Evolutionary conservation across 306 rosid genomes (phyloP).

Genomic region (Vigna mungo): DNA sequence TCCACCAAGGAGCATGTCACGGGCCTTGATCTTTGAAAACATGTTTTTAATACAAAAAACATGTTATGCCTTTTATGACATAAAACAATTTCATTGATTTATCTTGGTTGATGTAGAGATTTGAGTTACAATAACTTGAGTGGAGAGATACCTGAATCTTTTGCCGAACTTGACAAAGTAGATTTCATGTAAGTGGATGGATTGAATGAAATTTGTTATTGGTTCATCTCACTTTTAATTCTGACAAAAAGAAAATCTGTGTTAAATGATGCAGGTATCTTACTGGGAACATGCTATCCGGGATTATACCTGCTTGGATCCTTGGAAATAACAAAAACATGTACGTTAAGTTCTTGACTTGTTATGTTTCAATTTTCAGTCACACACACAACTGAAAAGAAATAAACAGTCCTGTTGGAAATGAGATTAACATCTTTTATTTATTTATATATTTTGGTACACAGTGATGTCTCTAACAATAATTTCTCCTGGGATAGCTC

Average conservation of each 20-base stretch:
- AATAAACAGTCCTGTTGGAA: conserved; percentile 1
- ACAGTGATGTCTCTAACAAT: conserved; percentile 86
- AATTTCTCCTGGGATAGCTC: conserved; percentile 80
- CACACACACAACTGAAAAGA: neutral
- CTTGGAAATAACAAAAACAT: conserved; percentile 57
- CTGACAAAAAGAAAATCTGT: conserved; percentile 6
- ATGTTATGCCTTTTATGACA: neutral
- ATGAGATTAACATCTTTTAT: conserved; percentile 32
- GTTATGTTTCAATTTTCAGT: conserved; percentile 25
- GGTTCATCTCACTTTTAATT: conserved; percentile 30
- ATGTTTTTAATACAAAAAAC: neutral
- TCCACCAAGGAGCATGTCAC: too few relatives aligned
- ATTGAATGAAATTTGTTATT: neutral
- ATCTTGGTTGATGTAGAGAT: conserved; percentile 62
- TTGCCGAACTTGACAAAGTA: conserved; percentile 55
- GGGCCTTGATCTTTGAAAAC: too few relatives aligned
- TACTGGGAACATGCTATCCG: conserved; percentile 74
- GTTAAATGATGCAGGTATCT: conserved; percentile 65
- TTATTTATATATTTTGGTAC: conserved; percentile 43
- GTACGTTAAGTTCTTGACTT: conserved; percentile 53
- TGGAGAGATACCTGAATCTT: conserved; percentile 76
- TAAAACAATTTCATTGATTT: conserved; percentile 32
- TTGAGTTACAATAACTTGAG: conserved; percentile 80
- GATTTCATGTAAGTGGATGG: conserved; percentile 70
- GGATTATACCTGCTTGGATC: conserved; percentile 76